phyloP scores from a whole-genome alignment of 768 basidiomycete species.

The Podaxis sp. region DNA sequence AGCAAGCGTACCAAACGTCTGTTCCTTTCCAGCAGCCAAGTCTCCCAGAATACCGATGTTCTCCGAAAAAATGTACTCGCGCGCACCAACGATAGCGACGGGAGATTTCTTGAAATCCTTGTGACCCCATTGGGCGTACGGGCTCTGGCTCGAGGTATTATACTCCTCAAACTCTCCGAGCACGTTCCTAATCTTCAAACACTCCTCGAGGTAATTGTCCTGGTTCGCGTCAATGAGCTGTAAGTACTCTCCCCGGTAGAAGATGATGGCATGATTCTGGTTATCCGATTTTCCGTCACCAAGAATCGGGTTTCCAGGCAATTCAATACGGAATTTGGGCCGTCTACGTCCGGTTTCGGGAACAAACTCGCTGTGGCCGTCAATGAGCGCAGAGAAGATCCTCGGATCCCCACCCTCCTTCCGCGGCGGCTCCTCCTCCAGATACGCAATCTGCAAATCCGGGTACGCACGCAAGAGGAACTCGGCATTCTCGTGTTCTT shows the following conservation, averaged over 20 bases:
- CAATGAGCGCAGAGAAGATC: constrained; percentile 94
- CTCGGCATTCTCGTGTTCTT: constrained; percentile 98
- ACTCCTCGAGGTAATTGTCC: constrained; percentile 99
- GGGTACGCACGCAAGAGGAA: constrained; percentile 97
- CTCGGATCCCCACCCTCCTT: constrained; percentile 95
- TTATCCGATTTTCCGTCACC: constrained; percentile 99
- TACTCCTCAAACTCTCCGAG: constrained; percentile 98
- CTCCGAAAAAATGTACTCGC: constrained; percentile 99
- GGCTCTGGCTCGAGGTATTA: constrained; percentile 76
- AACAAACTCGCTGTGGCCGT: constrained; percentile 95
- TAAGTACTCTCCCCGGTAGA: constrained; percentile 98
- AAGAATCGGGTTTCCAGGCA: constrained; percentile 98
- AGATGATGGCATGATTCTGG: constrained; percentile 99
- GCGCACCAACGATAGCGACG: constrained; percentile 95
- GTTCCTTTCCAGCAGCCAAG: constrained; percentile 97
- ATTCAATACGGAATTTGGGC: constrained; percentile 97
- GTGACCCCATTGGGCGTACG: constrained; percentile 87
- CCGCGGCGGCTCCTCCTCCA: constrained; percentile 91
- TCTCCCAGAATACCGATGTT: constrained; percentile 99
- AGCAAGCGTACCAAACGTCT: constrained; percentile 98
- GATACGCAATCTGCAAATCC: constrained; percentile 96
- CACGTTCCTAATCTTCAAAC: constrained; percentile 98
- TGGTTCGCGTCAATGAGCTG: constrained; percentile 99
- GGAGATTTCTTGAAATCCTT: constrained; percentile 86
- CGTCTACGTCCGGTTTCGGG: constrained; percentile 83